These are phyloP conservation scores for Boletus huronensis DNA, from an alignment of 768 basidiomycete genomes.

Conservation along the genomic window DNA sequence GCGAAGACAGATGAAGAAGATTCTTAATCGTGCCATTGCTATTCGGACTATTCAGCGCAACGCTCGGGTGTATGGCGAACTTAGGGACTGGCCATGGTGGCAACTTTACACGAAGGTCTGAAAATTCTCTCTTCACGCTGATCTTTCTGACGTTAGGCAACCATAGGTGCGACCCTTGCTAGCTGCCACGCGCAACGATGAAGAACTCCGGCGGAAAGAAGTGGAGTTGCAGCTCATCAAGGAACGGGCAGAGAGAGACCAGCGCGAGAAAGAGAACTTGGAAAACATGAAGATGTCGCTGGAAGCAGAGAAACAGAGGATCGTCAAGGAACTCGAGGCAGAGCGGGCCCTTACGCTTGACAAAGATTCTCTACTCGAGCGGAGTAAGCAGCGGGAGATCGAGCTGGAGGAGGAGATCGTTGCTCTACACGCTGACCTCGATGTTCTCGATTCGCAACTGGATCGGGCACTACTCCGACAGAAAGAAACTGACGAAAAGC, in stretches of 20 bases:
- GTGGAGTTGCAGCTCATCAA: slow-evolving; percentile 75
- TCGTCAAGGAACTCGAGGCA: slow-evolving; percentile 77
- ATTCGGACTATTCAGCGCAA: slow-evolving; percentile 92
- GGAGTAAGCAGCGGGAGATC: slow-evolving; percentile 80
- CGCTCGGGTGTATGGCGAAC: slow-evolving; percentile 83
- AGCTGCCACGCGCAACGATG: slow-evolving; percentile 89
- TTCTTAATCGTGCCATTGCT: slow-evolving; percentile 87
- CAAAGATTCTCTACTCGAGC: slow-evolving; percentile 77
- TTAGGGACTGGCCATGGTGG: slow-evolving; percentile 99
- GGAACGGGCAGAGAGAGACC: slow-evolving; percentile 85
- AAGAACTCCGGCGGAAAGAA: slow-evolving; percentile 85
- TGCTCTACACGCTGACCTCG: slow-evolving; percentile 78
- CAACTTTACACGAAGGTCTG: slow-evolving; percentile 88
- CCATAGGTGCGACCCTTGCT: slow-evolving; percentile 85
- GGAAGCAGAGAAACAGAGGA: slow-evolving; percentile 77
- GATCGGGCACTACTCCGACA: slow-evolving; percentile 74
- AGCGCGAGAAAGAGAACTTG: slow-evolving; percentile 72
- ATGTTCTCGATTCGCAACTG: slow-evolving; percentile 80
- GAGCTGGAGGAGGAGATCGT: slow-evolving; percentile 84
- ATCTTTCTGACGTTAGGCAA: slow-evolving; percentile 6
- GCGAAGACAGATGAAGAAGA: slow-evolving; percentile 88
- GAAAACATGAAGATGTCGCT: slow-evolving; percentile 79
- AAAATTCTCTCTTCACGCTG: neutral
- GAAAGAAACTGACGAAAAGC: slow-evolving; percentile 77
- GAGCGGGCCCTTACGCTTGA: slow-evolving; percentile 78